Percentiles rank a stretch among this genome's conserved stretches.
phyloP scores from a whole-genome alignment of 768 basidiomycete species.

The Calocybe gangraenosa region DNA sequence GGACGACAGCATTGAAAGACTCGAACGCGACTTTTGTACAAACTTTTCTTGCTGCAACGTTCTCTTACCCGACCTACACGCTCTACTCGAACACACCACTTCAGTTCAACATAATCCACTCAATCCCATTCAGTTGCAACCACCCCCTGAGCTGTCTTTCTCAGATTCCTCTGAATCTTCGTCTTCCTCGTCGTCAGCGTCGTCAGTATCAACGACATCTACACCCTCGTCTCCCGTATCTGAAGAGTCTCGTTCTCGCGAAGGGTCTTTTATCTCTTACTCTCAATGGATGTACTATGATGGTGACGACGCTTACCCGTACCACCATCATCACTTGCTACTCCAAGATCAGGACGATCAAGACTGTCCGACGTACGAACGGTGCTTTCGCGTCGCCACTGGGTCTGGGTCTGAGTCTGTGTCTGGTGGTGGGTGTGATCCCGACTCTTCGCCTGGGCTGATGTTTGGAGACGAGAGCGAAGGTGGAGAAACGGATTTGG shows the following conservation, averaged over 20 bases:
- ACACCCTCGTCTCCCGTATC: too few relatives aligned
- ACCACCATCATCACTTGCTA: not conserved
- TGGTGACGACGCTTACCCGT: too few relatives aligned
- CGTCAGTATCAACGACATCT: constrained; percentile 2
- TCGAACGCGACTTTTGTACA: constrained; percentile 8
- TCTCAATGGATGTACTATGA: too few relatives aligned
- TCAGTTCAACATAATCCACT: not conserved
- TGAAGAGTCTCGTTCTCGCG: too few relatives aligned
- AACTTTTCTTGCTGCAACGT: constrained; percentile 44
- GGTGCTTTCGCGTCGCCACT: constrained; percentile 17
- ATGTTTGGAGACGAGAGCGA: too few relatives aligned
- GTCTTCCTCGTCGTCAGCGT: constrained; percentile 6
- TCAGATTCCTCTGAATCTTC: not conserved
- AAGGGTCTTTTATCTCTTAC: too few relatives aligned
- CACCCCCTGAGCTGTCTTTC: too few relatives aligned
- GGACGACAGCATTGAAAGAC: too few relatives aligned
- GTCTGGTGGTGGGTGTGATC: too few relatives aligned
- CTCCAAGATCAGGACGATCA: too few relatives aligned
- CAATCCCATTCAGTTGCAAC: not conserved
- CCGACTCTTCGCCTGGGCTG: not conserved
- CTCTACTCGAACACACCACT: constrained; percentile 36
- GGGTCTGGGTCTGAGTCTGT: too few relatives aligned
- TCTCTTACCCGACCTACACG: constrained; percentile 37
- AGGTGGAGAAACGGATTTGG: too few relatives aligned
- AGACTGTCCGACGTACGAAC: constrained; percentile 20